Percentiles rank a stretch among this genome's conserved stretches.
phyloP scores from a whole-genome alignment of 2,329 filamentous ascomycete genomes.

The Periconia macrospinosa region DNA sequence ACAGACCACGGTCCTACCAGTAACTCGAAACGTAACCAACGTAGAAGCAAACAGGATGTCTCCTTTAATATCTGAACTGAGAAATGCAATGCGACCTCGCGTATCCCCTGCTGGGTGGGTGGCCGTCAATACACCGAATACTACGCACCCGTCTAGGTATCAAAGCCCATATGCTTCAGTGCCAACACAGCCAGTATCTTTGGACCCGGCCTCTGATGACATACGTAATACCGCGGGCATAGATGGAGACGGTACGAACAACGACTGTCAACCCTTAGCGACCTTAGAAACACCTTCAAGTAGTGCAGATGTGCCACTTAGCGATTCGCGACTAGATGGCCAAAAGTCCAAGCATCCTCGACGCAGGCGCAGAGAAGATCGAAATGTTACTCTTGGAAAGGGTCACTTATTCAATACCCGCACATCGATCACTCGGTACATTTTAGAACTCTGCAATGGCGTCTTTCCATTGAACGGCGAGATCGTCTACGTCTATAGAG shows the following conservation, averaged over 20 bases:
- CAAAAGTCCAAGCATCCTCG: not conserved
- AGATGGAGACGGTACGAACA: not conserved
- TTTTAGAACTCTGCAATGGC: slow-evolving; percentile 57
- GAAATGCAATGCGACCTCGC: not conserved
- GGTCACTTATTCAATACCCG: slow-evolving; percentile 51
- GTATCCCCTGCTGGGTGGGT: not conserved
- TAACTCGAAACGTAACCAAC: too few relatives aligned
- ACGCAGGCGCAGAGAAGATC: not conserved
- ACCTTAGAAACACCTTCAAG: not conserved
- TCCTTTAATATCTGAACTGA: not conserved
- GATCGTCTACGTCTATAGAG: slow-evolving; percentile 58
- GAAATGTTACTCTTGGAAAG: slow-evolving; percentile 27
- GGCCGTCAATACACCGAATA: not conserved
- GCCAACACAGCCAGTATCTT: not conserved
- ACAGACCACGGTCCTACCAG: not conserved
- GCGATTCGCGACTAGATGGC: not conserved
- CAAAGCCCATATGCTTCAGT: not conserved
- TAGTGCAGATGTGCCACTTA: not conserved
- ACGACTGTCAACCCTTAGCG: not conserved
- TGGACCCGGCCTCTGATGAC: not conserved
- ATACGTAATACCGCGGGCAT: not conserved
- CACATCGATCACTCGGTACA: slow-evolving; percentile 54
- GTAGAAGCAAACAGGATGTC: not conserved
- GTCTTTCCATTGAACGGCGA: slow-evolving; percentile 59
- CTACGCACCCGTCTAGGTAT: not conserved